Evolutionary conservation across 345 rosid genomes (phyloP).

Genomic region (Boechera stricta): DNA sequence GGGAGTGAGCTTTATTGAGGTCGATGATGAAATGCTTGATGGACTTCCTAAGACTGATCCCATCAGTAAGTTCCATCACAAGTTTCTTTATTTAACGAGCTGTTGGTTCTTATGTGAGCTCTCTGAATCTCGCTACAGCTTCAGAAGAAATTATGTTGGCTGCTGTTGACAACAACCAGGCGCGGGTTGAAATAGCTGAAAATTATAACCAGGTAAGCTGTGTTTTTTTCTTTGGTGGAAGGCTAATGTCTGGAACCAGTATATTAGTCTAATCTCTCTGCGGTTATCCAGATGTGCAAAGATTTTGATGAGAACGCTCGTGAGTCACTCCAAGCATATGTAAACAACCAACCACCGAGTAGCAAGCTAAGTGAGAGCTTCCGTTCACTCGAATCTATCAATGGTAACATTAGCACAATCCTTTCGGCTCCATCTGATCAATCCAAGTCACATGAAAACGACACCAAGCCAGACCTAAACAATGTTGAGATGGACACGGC

Average conservation of each 20-base stretch:
- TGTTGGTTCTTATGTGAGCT: conserved; percentile 16
- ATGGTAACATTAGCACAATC: conserved; percentile 51
- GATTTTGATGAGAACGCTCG: conserved; percentile 56
- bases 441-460: conserved; percentile 36
- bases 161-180: conserved; percentile 65
- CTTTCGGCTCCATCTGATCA: conserved; percentile 51
- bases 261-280: conserved; percentile 16
- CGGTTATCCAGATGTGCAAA: conserved; percentile 64
- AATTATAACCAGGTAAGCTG: conserved; percentile 66
- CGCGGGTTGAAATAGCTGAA: conserved; percentile 55
- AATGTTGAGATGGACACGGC: conserved; percentile 41
- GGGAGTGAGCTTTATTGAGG: conserved; percentile 47
- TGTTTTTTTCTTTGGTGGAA: neutral
- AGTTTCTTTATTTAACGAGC: conserved; percentile 6
- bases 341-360: conserved; percentile 46
- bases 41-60: conserved; percentile 60
- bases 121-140: conserved; percentile 51
- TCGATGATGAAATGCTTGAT: conserved; percentile 50
- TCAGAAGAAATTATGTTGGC: conserved; percentile 61
- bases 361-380: conserved; percentile 60
- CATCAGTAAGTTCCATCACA: conserved; percentile 57
- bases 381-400: conserved; percentile 53
- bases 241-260: conserved; percentile 24
- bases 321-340: conserved; percentile 53
- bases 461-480: conserved; percentile 36